These are phyloP conservation scores for Blastomyces gilchristii DNA, from an alignment of 2,329 filamentous ascomycete species.

Conservation along the genomic window DNA sequence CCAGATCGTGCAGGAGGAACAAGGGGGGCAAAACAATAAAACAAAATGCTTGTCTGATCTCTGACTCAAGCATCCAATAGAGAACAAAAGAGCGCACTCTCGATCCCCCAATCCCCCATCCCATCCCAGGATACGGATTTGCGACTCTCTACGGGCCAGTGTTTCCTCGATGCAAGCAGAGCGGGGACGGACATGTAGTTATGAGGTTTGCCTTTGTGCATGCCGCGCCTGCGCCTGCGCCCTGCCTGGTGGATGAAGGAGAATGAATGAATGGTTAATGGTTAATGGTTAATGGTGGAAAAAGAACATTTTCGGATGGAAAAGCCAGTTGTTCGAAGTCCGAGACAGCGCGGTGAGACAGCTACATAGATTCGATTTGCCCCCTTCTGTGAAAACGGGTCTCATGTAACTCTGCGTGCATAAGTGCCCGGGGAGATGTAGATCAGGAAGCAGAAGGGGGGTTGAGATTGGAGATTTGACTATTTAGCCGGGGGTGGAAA, in stretches of 20 bases:
- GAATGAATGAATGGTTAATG: no score
- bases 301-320: no score
- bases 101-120: neutral
- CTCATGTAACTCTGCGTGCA: neutral
- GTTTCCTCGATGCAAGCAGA: no score
- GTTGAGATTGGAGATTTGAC: no score
- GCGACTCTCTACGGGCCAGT: neutral
- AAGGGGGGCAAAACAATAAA: neutral
- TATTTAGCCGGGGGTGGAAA: no score
- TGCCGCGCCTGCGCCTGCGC: no score
- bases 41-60: neutral
- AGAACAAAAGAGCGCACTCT: neutral
- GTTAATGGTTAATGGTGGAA: no score
- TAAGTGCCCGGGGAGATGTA: neutral
- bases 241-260: no score
- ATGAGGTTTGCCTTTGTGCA: neutral
- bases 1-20: neutral
- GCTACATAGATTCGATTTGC: neutral
- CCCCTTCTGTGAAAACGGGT: neutral
- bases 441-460: no score
- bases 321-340: neutral
- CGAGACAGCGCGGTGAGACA: neutral
- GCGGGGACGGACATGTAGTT: no score
- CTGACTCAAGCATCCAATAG: slow-evolving; percentile 13
- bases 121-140: neutral